Evolutionary conservation across 331 rosid genomes (phyloP), one percentile per base, ranked within the genome.

Genomic region (Cucumis variabilis): DNA sequence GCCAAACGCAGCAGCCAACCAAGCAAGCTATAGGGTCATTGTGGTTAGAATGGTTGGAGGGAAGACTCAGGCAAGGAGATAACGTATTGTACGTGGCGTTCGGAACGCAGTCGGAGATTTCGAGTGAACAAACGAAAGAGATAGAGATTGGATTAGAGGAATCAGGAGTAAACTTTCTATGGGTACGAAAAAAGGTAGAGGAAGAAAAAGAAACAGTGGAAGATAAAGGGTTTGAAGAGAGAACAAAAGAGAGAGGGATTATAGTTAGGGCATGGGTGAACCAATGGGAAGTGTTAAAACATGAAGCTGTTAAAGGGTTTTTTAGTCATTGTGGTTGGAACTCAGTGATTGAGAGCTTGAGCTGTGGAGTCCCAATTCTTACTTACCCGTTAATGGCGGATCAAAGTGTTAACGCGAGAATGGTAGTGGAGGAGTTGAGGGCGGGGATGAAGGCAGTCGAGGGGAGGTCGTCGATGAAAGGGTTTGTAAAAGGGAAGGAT

Each of bases 271-370:
- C 91, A 33, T 94, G 98, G 98, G 96, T 92, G 62, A 91, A 92
- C 2, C 94, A 93, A 44, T 85, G 76, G 48, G 89, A 77, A 63
- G 90, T 93, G 21, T 62, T 93, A 30, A 87, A 25, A 80, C 93
- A 90, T 12, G 90, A 88, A 27, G 85, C 92, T 5, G 95, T 90
- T 11, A 21, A 86, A 23, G 93, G 94, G 84, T 92, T 92, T 73
- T 13, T 93, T 14, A 93, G 96, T 19, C 94, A 92, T 23, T 93
- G 94, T 37, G 94, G 94, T 27, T 93, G 94, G 96, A 93, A 93
- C 83, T 91, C 94, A 5, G 93, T 91, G 76, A 0, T 89, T 81
- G 94, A 93, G 90, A 89, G 94, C 50, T 65, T 93, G 7, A 90
- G 91, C 13, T 90, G 91, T 0, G 93, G 88, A 72, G 94, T 92